Evolutionary conservation across 176 grass and related monocot species (phyloP), one percentile per base, ranked within the genome.

Genomic region (Aechmea fasciata): DNA sequence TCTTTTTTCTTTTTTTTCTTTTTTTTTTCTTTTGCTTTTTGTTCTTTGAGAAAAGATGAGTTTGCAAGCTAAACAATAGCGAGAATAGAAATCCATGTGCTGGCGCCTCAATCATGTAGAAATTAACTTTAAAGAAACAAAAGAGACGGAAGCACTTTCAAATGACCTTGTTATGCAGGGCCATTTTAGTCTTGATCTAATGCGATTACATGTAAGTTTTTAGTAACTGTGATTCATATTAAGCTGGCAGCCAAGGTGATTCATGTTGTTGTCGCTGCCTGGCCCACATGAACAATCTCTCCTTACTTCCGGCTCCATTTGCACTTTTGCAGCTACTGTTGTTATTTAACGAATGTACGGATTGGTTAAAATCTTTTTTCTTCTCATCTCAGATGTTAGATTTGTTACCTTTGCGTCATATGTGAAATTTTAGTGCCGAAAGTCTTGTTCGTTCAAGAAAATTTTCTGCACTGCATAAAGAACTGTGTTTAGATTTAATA

Each of bases 1-100:
- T 41, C 4, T 23, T 23, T 23, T 23, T 23, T 23, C 67, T 77
- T 41, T 7, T 76, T 77, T 33, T n/a, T 11, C 50, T 69, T 48
- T 54, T 64, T 54, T 70, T 41, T 7, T 41, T 41, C 0, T 76
- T 77, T 33, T n/a, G 10, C 62, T 69, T 48, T 54, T 64, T 54
- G 25, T 26, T 26, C 25, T 78, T 19, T 63, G 23, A 19, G 59
- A 10, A 53, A 59, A 41, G 33, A 41, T 41, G 24, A 55, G 17
- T 47, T 26, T 55, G 20, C 3, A 50, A 9, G 17, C 9, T 52
- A n/a, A 64, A 11, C 50, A 41, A 33, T 4, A 41, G 33, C 33
- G 33, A 41, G 33, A 41, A 41, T 41, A 41, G 33, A 41, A 41
- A 41, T 41, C 33, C 33, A 41, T 41, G 33, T 41, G 33, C 33